These are phyloP conservation scores for Helotiales sp. DNA, from an alignment of 2,329 filamentous ascomycete genomes.

Conservation along the genomic window DNA sequence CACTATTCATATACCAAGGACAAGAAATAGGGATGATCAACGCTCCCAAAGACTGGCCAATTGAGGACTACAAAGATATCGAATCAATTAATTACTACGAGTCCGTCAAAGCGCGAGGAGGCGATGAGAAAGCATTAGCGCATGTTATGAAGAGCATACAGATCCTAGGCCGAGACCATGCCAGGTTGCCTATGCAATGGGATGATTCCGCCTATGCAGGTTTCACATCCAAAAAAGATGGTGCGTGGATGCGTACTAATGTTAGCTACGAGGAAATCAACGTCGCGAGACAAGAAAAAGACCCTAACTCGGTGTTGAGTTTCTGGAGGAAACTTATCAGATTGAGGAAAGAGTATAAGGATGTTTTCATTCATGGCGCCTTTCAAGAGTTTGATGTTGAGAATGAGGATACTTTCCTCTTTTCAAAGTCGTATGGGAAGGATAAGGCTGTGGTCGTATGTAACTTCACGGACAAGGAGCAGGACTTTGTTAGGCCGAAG, in stretches of 20 bases:
- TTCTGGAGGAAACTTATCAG: slow-evolving; percentile 34
- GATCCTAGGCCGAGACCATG: slow-evolving; percentile 63
- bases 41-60: slow-evolving; percentile 52
- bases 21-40: slow-evolving; percentile 62
- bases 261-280: slow-evolving; percentile 56
- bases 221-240: slow-evolving; percentile 53
- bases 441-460: slow-evolving; percentile 42
- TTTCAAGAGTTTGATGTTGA: slow-evolving; percentile 53
- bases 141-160: slow-evolving; percentile 54
- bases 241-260: slow-evolving; percentile 62
- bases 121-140: slow-evolving; percentile 40
- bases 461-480: slow-evolving; percentile 46
- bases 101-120: slow-evolving; percentile 39
- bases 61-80: slow-evolving; percentile 50
- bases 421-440: slow-evolving; percentile 39
- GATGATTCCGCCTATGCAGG: slow-evolving; percentile 54
- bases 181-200: slow-evolving; percentile 71
- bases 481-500: slow-evolving; percentile 24
- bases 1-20: slow-evolving; percentile 59
- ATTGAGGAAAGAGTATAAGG: slow-evolving; percentile 48
- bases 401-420: slow-evolving; percentile 46
- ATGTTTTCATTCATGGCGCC: slow-evolving; percentile 61
- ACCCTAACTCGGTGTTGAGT: slow-evolving; percentile 28
- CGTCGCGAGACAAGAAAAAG: slow-evolving; percentile 49
- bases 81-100: slow-evolving; percentile 51